These are phyloP conservation scores for Dentipellis fragilis DNA, from an alignment of 768 basidiomycete species.

Conservation along the genomic window DNA sequence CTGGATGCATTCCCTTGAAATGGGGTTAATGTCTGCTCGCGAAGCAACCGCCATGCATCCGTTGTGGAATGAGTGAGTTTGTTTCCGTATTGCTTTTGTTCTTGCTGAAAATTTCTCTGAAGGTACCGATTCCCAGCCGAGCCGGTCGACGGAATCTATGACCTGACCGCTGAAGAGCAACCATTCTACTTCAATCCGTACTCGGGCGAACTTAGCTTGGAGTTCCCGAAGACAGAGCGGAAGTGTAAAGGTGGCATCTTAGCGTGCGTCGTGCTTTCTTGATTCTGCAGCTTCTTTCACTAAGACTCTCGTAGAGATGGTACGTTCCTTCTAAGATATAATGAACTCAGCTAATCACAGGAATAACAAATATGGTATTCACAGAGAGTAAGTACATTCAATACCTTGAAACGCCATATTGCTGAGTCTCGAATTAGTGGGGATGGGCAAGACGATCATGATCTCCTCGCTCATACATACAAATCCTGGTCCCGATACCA, in stretches of 20 bases:
- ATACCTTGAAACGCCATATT: not conserved
- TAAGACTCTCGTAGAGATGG: slow-evolving; percentile 21
- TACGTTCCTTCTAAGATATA: slow-evolving; percentile 9
- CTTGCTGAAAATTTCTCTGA: slow-evolving; percentile 8
- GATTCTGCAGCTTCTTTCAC: not conserved
- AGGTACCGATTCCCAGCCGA: slow-evolving; percentile 71
- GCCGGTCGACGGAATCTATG: slow-evolving; percentile 50
- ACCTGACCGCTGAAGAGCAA: slow-evolving; percentile 71
- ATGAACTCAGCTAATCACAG: not conserved
- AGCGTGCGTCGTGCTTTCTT: slow-evolving; percentile 44
- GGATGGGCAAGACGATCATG: slow-evolving; percentile 96
- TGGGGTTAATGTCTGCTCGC: slow-evolving; percentile 58
- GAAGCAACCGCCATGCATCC: slow-evolving; percentile 78
- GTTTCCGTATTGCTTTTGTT: not conserved
- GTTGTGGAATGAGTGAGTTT: slow-evolving; percentile 80
- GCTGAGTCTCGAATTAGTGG: slow-evolving; percentile 43
- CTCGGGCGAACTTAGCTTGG: slow-evolving; percentile 79
- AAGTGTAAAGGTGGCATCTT: slow-evolving; percentile 82
- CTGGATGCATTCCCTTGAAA: slow-evolving; percentile 90
- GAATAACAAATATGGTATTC: not conserved
- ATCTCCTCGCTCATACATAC: slow-evolving; percentile 82
- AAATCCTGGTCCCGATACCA: slow-evolving; percentile 42
- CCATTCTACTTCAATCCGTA: slow-evolving; percentile 87
- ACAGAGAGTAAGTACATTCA: not conserved
- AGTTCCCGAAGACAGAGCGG: slow-evolving; percentile 73